Evolutionary conservation across 495 filamentous ascomycete species (phyloP), one percentile per base, ranked within the genome.

Genomic region (Chaetomidium leptoderma): DNA sequence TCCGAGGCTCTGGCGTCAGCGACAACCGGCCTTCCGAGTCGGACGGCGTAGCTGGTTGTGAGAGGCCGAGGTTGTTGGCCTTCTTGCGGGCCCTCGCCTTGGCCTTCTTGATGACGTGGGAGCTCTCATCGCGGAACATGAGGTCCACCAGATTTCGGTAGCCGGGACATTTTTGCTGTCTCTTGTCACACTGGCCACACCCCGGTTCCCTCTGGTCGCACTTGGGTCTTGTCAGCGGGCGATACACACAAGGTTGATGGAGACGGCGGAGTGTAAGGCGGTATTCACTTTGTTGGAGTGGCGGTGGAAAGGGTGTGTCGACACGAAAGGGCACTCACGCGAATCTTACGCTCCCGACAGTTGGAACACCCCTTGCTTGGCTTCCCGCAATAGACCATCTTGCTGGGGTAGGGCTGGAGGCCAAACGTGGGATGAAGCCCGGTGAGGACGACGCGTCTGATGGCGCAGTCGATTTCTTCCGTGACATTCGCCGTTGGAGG

Each of bases 111-210:
- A 83, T 80, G 44, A 89, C 83, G 59, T 83, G 78, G 52, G 79
- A 78, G 66, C 84, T 89, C 67, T 90, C 83, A 64, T 89, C 84
- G 27, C 86, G 83, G 67, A 90, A 90, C 77, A 88, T 82, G 40
- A 89, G 71, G 42, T 85, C 83, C 35, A 85, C 68, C 52, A 83
- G 78, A 53, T 88, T 85, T 53, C 86, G 78, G 64, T 90, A 90
- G 24, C 87, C 86, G 50, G 84, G 83, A 63, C 87, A 90, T 60
- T 72, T 70, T 63, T 83, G 76, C 60, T 78, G 78, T 47, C 81
- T 78, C 64, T 83, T 81, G 33, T 75, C 66, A 65, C 87, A 89
- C 65, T 89, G 86, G 37, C 83, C 82, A 60, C 87, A 90, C 39
- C 79, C 75, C 27, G 83, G 85, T 17, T 73, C 75, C 61, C 72